Conservation (phyloP, 192 early-diverging fungal species). For the Entophlyctis helioformis region DNA sequence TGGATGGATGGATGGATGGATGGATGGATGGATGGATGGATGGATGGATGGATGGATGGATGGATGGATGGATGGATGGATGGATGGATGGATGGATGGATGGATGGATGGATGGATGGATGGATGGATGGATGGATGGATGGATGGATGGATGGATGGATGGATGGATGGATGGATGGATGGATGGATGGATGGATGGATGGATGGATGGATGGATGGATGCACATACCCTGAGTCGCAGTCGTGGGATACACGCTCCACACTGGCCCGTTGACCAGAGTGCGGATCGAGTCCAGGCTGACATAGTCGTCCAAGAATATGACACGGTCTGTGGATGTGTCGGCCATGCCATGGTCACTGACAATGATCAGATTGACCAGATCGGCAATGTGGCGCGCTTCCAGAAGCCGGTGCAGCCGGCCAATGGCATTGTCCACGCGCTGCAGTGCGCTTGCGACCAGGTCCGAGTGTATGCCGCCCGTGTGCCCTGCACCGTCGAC, state of each 20-base stretch:
- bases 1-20: conserved; percentile 1
- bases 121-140: too few species aligned
- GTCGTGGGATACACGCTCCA: conserved; percentile 46
- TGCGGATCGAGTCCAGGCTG: conserved; percentile 34
- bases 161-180: too few species aligned
- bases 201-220: not conserved
- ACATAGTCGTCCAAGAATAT: conserved; percentile 70
- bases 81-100: too few species aligned
- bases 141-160: too few species aligned
- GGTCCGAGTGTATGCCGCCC: conserved; percentile 46
- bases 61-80: too few species aligned
- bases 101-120: too few species aligned
- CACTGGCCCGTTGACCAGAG: conserved; percentile 51
- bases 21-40: too few species aligned
- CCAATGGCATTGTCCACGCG: conserved; percentile 50
- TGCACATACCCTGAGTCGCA: not conserved
- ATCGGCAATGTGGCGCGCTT: conserved; percentile 39
- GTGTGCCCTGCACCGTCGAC: conserved; percentile 69
- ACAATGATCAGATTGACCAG: conserved; percentile 52
- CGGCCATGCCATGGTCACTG: conserved; percentile 87
- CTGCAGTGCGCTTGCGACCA: conserved; percentile 44
- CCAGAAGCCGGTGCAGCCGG: conserved; percentile 43
- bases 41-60: too few species aligned
- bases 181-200: too few species aligned
- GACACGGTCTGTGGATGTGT: conserved; percentile 25